Conservation (phyloP, 1,284 basidiomycete genomes). For the Veloboletus limbatus region DNA sequence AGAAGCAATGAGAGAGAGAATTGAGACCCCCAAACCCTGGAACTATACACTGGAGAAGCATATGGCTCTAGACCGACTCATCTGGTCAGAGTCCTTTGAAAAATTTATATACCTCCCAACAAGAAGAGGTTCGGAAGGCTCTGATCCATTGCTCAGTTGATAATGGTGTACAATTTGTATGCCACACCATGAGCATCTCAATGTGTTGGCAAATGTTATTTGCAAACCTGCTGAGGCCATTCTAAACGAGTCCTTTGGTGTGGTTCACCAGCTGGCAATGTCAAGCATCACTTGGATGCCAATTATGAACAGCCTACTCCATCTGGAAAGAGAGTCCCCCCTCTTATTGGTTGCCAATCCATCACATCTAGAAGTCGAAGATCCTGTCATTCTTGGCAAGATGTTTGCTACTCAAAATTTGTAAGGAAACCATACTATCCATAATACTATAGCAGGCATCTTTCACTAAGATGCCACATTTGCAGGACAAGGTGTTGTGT, state of each 20-base stretch:
- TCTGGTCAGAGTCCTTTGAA: constrained; percentile 99
- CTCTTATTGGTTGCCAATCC: constrained; percentile 98
- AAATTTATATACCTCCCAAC: constrained; percentile 99
- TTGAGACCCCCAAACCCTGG: constrained; percentile 96
- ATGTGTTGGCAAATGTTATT: constrained; percentile 98
- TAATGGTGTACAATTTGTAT: constrained; percentile 97
- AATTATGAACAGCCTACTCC: constrained; percentile 99
- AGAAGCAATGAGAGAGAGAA: constrained; percentile 96
- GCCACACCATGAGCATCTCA: constrained; percentile 98
- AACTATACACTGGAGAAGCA: constrained; percentile 98
- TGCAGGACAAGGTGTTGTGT: constrained; percentile 97
- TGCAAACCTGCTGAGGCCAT: constrained; percentile 98
- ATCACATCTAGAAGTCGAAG: constrained; percentile 96
- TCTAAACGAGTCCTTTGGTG: constrained; percentile 93
- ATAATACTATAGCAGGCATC: constrained; percentile 88
- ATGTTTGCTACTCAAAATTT: constrained; percentile 96
- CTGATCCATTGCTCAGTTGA: constrained; percentile 98
- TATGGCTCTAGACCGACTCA: constrained; percentile 97
- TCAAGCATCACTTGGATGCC: constrained; percentile 99
- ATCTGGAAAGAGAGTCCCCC: constrained; percentile 95
- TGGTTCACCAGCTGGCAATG: constrained; percentile 89
- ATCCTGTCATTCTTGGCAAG: constrained; percentile 97
- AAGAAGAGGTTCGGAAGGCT: constrained; percentile 99
- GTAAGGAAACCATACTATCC: constrained; percentile 78
- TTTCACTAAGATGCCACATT: constrained; percentile 98